Percentiles rank a stretch among this genome's conserved stretches.
phyloP scores from a whole-genome alignment of 73 alveolate species.

The Paraurostyla sp. region DNA sequence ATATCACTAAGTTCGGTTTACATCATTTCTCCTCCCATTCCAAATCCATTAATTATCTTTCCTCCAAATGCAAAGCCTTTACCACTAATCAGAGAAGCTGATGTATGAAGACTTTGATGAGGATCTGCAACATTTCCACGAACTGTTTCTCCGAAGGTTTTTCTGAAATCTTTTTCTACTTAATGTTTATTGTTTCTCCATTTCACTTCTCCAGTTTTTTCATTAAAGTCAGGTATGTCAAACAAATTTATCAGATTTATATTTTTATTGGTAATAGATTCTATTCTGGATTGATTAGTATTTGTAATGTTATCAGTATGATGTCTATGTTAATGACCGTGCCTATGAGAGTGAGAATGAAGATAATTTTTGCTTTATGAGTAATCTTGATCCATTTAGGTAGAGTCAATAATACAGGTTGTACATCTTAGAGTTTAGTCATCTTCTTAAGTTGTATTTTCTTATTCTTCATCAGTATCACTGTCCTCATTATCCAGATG shows the following conservation, averaged over 20 bases:
- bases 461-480: background rate
- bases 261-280: no score
- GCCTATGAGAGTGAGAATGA: background rate
- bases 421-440: slow-evolving; percentile 29
- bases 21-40: slow-evolving; percentile 47
- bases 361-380: background rate
- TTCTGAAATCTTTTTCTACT: background rate
- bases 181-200: background rate
- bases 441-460: slow-evolving; percentile 34
- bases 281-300: background rate
- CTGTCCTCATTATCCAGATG: background rate
- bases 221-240: slow-evolving; percentile 45
- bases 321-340: background rate
- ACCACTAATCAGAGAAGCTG: slow-evolving; percentile 20
- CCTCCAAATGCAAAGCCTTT: slow-evolving; percentile 54
- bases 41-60: slow-evolving; percentile 43
- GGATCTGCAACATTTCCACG: background rate
- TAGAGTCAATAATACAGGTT: slow-evolving; percentile 32
- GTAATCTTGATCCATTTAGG: background rate
- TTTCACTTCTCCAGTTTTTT: slow-evolving; percentile 13
- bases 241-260: background rate
- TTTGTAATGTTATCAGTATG: background rate
- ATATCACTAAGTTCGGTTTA: slow-evolving; percentile 40
- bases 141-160: background rate
- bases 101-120: slow-evolving; percentile 14